phyloP scores from a whole-genome alignment of 2,329 filamentous ascomycete genomes.

The Didymella glomerata region DNA sequence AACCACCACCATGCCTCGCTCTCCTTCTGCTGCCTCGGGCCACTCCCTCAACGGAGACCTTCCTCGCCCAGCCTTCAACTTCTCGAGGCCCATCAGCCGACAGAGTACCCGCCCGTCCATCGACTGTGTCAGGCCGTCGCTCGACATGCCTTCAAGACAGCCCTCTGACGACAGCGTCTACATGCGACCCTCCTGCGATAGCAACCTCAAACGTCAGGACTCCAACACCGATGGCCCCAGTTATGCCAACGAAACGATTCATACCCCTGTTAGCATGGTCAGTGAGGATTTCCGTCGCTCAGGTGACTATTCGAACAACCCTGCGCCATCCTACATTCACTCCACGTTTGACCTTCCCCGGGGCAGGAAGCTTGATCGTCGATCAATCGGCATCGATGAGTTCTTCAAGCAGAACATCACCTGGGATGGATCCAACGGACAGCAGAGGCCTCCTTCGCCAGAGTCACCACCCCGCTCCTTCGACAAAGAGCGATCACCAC shows the following conservation, averaged over 20 bases:
- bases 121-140: constrained; percentile 47
- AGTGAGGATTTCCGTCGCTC: constrained; percentile 72
- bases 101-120: constrained; percentile 64
- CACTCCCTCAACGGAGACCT: constrained; percentile 70
- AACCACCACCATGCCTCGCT: constrained; percentile 68
- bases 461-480: constrained; percentile 52
- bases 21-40: constrained; percentile 86
- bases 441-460: constrained; percentile 49
- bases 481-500: constrained; percentile 35
- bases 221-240: constrained; percentile 57
- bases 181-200: constrained; percentile 52
- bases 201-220: constrained; percentile 49
- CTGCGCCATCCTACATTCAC: constrained; percentile 81
- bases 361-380: constrained; percentile 78
- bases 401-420: constrained; percentile 62
- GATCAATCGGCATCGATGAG: constrained; percentile 49
- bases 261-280: constrained; percentile 76
- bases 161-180: constrained; percentile 48
- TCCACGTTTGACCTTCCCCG: constrained; percentile 84
- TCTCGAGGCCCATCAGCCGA: constrained; percentile 87
- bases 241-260: constrained; percentile 69
- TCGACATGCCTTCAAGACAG: constrained; percentile 49
- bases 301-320: constrained; percentile 58
- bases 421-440: constrained; percentile 63
- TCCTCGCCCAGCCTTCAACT: constrained; percentile 84